phyloP scores from a whole-genome alignment of 208 protist species.

The Borovskyia barvae region DNA sequence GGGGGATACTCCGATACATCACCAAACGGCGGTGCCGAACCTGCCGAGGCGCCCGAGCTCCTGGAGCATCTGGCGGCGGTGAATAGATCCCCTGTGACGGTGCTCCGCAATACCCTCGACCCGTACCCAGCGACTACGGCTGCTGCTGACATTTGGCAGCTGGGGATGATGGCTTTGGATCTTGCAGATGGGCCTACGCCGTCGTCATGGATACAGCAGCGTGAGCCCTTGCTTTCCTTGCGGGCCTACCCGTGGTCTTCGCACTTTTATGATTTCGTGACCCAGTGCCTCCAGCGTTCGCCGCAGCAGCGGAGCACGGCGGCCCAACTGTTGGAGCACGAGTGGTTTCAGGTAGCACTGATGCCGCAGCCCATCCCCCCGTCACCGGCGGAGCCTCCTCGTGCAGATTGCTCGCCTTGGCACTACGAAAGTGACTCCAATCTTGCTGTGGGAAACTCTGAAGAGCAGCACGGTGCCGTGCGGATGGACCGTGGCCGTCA shows the following conservation, averaged over 20 bases:
- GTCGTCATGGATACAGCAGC: conserved; percentile 40
- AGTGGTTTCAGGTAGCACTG: conserved; percentile 70
- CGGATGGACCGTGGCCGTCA: background rate
- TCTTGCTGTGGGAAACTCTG: no score
- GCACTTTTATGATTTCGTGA: conserved; percentile 65
- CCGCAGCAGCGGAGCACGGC: conserved; percentile 49
- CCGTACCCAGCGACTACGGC: conserved; percentile 16
- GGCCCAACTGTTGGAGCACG: conserved; percentile 64
- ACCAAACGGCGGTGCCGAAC: background rate
- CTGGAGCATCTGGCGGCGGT: conserved; percentile 1
- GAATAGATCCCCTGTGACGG: conserved; percentile 13
- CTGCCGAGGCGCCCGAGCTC: conserved; percentile 9
- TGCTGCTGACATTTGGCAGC: conserved; percentile 67
- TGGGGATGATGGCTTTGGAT: conserved; percentile 70
- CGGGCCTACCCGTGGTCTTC: conserved; percentile 35
- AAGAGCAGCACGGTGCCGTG: background rate
- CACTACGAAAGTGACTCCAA: background rate
- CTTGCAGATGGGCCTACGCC: conserved; percentile 55
- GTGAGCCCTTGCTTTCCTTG: conserved; percentile 33
- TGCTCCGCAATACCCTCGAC: conserved; percentile 26
- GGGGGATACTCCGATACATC: no score
- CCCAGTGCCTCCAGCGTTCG: conserved; percentile 41
- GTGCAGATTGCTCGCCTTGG: background rate
- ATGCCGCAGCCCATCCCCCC: conserved; percentile 17
- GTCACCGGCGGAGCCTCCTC: background rate